Base-by-base conservation (phyloP, 1,139 yeast species). In the Kodamaea fungicola region DNA sequence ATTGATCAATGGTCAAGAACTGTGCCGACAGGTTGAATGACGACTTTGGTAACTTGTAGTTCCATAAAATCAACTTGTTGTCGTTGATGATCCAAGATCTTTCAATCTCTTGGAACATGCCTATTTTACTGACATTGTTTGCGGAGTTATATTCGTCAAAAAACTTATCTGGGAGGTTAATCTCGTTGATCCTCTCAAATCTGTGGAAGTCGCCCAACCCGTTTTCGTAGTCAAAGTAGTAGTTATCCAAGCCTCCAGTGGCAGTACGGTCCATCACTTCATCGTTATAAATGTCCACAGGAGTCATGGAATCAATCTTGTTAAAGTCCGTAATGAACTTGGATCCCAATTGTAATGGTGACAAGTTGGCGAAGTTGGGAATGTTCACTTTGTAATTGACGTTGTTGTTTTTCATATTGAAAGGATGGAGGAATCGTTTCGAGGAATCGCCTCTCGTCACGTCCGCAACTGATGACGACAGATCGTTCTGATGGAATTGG, bases 51-150 rank as follows among this genome's bases (percentile, higher is more conserved):
- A 80, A 78, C 43, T 66, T 67, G 55, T 78, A 83, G 54, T 84
- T 82, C 98, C 98, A 92, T 28, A 94, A 72, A 28, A 85, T 77
- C 51, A 94, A 69, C 51, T 83, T 80, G 53, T 84, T 84, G 57
- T 89, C 97, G 29, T 83, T 80, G 2, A 87, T 80, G 33, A 90
- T 76, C 97, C 97, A 92, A 7, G 92, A 81, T 43, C 96, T 76
- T 44, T 81, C 79, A 30, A 92, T 76, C 42, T 84, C 90, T 0
- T 92, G 78, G 49, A 92, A 83, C 34, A 90, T 64, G 7, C 98
- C 98, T 78, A 87, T 82, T 44, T 82, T 82, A 24, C 90, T 79
- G 33, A 70, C 74, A 41, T 80, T 74, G 51, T 83, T 82, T 9
- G 89, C 76, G 35, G 79, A 74, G 49, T 78, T 80, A 54, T 83